Evolutionary conservation across 148 eudicot species (phyloP), one percentile per base, ranked within the genome.

Genomic region (Arctostaphylos glauca): DNA sequence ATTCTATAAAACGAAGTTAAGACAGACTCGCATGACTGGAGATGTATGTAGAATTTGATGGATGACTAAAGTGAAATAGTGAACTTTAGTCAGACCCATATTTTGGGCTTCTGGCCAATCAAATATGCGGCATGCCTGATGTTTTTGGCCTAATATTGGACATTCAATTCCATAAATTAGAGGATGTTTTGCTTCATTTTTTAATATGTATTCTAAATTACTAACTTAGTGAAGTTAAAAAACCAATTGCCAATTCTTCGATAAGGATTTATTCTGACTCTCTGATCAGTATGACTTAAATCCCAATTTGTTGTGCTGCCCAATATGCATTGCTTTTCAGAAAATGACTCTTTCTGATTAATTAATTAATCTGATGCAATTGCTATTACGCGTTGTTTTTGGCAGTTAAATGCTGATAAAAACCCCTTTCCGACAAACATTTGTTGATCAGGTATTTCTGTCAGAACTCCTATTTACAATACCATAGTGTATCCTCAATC

Each of bases 331-430:
- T 60, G 31, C 8, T n/a, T 21, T 60, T n/a, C 31, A n/a, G 67
- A 60, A 60, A 46, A 47, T 18, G 71, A 41, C 44, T 31, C 16
- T 25, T 41, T 46, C 59, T 73, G 25, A 46, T 25, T 78, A 60
- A 73, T 72, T 75, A 50, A 43, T 80, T 78, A 59, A 50, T 43
- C 18, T 16, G 70, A 66, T 43, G 79, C 53, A 74, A 67, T 67
- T 50, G 72, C 70, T 41, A 9, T 58, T 83, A 54, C 74, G 46
- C 12, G 59, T 87, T 78, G 71, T 66, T 58, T 81, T 83, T 87
- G 78, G 92, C 97, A 96, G 99, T 92, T 96, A 85, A 96, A 96
- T 89, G 92, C 88, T 84, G 99, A 94, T 66, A 96, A 93, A 93
- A 87, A 96, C 98, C 84, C 99, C 99, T 81, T 94, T 96, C 82